Conservation (phyloP, 805 yeast genomes). For the Yarrowia porcina region DNA sequence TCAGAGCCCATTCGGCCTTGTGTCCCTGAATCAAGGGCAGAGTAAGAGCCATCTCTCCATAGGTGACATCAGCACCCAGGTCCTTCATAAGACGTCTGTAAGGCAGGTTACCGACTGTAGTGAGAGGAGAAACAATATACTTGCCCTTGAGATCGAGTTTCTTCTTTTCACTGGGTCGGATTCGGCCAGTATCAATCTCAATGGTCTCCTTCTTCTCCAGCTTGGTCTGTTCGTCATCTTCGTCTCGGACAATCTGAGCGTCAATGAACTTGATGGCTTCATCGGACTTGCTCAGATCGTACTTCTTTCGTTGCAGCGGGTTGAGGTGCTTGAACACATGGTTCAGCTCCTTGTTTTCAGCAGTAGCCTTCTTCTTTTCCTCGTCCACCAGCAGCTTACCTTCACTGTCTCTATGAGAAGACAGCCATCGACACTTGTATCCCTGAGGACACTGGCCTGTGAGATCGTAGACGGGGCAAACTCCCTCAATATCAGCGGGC, state of each 20-base stretch:
- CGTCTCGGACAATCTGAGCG: constrained; percentile 32
- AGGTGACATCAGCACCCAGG: constrained; percentile 89
- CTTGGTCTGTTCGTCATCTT: constrained; percentile 41
- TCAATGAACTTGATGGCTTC: constrained; percentile 63
- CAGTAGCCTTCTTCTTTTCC: constrained; percentile 40
- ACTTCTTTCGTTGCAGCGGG: constrained; percentile 57
- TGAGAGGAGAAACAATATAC: constrained; percentile 89
- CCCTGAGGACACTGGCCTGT: constrained; percentile 93
- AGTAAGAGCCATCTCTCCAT: constrained; percentile 90
- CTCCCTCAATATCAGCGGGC: constrained; percentile 67
- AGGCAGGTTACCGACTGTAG: constrained; percentile 97
- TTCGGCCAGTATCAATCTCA: constrained; percentile 42
- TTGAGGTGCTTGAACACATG: constrained; percentile 43
- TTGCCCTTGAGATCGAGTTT: constrained; percentile 62
- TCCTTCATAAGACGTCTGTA: constrained; percentile 88
- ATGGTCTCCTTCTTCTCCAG: constrained; percentile 38
- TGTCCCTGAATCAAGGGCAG: constrained; percentile 85
- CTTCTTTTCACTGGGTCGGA: constrained; percentile 69
- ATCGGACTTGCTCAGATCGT: constrained; percentile 56
- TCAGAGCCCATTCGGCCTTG: constrained; percentile 96
- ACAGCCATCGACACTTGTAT: constrained; percentile 85
- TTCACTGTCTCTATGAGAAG: constrained; percentile 56
- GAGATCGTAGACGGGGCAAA: constrained; percentile 78
- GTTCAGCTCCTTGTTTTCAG: constrained; percentile 59
- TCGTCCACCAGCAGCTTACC: constrained; percentile 45